A percentile compares a stretch with the other conserved stretches of the same genome.
These are phyloP conservation scores for Thoreauomyces humboldtii DNA, from an alignment of 192 early-diverging fungal species.

Conservation along the genomic window DNA sequence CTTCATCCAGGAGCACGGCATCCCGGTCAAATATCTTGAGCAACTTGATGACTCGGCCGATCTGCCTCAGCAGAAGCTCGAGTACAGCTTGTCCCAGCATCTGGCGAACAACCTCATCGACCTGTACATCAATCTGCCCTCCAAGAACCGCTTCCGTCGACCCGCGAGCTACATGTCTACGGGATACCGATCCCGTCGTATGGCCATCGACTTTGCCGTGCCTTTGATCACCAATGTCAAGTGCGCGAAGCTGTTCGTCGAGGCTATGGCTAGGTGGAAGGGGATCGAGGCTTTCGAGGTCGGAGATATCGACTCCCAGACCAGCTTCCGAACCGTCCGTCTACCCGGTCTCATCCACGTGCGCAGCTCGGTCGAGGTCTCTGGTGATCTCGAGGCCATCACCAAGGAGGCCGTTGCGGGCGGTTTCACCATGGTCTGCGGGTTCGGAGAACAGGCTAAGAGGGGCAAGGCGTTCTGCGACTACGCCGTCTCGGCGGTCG, in stretches of 20 bases:
- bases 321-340: conserved; percentile 76
- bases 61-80: conserved; percentile 59
- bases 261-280: conserved; percentile 76
- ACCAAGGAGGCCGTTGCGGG: conserved; percentile 74
- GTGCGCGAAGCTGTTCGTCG: conserved; percentile 97
- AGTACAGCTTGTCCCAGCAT: conserved; percentile 93
- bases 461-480: conserved; percentile 67
- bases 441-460: conserved; percentile 50
- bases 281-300: conserved; percentile 70
- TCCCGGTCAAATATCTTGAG: conserved; percentile 90
- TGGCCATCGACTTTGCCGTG: conserved; percentile 96
- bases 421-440: conserved; percentile 81
- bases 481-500: conserved; percentile 66
- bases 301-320: conserved; percentile 84
- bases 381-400: conserved; percentile 58
- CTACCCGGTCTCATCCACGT: conserved; percentile 90
- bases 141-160: conserved; percentile 93
- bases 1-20: conserved; percentile 91
- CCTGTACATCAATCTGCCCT: conserved; percentile 98
- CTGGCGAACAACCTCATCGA: conserved; percentile 96
- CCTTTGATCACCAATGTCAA: conserved; percentile 99
- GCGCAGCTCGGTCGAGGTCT: conserved; percentile 58
- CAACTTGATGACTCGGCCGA: conserved; percentile 59
- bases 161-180: conserved; percentile 92
- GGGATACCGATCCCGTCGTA: conserved; percentile 91